A percentile compares a stretch with the other conserved stretches of the same genome.
Conservation (phyloP, 306 rosid genomes). For the Dryas drummondii region DNA sequence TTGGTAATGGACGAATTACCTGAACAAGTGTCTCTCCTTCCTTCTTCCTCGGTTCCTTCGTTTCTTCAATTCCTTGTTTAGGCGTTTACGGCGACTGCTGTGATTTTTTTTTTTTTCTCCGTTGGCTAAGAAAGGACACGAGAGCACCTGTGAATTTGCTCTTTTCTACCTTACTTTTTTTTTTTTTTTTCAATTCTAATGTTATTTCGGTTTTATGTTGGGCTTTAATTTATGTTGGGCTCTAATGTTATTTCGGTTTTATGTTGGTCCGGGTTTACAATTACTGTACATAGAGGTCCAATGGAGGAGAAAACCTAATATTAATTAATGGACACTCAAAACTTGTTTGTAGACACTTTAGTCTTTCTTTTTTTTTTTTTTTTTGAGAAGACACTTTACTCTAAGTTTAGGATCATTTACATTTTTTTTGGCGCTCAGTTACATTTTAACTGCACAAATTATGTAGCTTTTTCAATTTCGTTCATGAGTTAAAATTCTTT, state of each 20-base stretch:
- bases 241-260: background rate
- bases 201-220: background rate
- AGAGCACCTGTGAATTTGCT: background rate
- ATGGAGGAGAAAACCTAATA: background rate
- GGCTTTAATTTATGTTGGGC: background rate
- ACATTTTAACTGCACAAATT: too few species aligned
- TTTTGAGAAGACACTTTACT: too few species aligned
- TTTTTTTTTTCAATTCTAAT: background rate
- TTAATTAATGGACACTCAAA: too few species aligned
- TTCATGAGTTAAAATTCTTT: too few species aligned
- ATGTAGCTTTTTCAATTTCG: too few species aligned
- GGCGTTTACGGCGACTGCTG: conserved; percentile 12
- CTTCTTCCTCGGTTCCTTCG: conserved; percentile 10
- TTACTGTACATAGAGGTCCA: background rate
- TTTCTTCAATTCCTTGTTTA: background rate
- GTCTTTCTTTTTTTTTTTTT: too few species aligned
- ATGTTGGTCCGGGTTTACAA: background rate
- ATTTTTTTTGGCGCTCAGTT: too few species aligned
- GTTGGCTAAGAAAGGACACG: background rate
- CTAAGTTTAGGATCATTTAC: too few species aligned
- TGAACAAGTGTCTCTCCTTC: conserved; percentile 18
- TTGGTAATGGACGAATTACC: background rate
- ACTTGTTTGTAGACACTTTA: too few species aligned
- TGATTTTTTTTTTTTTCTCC: background rate
- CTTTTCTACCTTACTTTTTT: background rate